Conservation (phyloP, 768 basidiomycete genomes). For the Pisolithus tinctorius region DNA sequence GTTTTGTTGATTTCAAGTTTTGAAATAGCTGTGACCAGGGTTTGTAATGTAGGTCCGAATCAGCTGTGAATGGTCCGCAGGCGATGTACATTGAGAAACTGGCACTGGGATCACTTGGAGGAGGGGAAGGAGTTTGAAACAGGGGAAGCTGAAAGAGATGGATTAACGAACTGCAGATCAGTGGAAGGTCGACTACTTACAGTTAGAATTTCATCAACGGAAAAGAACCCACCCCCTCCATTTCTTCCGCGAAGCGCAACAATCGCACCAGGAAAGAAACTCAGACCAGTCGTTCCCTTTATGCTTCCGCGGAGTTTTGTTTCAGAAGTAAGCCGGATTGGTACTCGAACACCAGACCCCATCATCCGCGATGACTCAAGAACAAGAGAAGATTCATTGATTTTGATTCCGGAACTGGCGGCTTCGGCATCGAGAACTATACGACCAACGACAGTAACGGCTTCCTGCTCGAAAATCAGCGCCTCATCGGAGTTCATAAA, state of each 20-base stretch:
- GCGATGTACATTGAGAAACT: slow-evolving; percentile 65
- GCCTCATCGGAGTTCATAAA: background rate
- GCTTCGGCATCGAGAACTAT: slow-evolving; percentile 65
- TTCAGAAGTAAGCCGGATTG: slow-evolving; percentile 61
- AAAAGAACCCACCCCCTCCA: slow-evolving; percentile 84
- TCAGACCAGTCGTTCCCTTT: slow-evolving; percentile 56
- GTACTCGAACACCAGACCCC: slow-evolving; percentile 57
- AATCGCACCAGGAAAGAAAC: slow-evolving; percentile 85
- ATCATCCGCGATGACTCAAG: slow-evolving; percentile 83
- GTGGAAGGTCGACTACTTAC: slow-evolving; percentile 32
- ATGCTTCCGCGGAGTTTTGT: slow-evolving; percentile 60
- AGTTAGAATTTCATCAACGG: slow-evolving; percentile 72
- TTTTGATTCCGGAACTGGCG: slow-evolving; percentile 48
- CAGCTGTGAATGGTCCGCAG: slow-evolving; percentile 82
- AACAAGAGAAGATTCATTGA: slow-evolving; percentile 65
- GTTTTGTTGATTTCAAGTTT: slow-evolving; percentile 57
- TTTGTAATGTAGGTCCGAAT: slow-evolving; percentile 68
- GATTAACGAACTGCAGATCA: background rate
- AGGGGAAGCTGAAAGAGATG: slow-evolving; percentile 52
- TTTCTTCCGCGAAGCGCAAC: slow-evolving; percentile 84
- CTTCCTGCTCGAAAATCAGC: slow-evolving; percentile 37
- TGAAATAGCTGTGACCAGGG: slow-evolving; percentile 61
- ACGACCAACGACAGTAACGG: slow-evolving; percentile 65
- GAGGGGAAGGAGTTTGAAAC: slow-evolving; percentile 39
- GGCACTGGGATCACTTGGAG: slow-evolving; percentile 27